Conservation (phyloP, 2,329 filamentous ascomycete species). For the Trichoderma sp. region DNA sequence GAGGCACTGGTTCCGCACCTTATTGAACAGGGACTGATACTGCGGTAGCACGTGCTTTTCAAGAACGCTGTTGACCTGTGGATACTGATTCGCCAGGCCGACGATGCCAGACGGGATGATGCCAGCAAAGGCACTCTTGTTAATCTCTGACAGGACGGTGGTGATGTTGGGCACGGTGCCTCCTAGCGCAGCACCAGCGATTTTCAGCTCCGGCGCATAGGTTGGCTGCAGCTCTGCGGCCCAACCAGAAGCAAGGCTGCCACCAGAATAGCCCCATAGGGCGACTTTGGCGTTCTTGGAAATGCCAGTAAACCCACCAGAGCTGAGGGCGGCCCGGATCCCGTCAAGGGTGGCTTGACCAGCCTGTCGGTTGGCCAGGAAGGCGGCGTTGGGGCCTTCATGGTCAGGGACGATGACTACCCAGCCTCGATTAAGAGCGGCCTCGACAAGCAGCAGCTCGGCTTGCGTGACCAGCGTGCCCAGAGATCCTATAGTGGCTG, state of each 20-base stretch:
- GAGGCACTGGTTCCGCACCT: slow-evolving; percentile 37
- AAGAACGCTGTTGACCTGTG: slow-evolving; percentile 29
- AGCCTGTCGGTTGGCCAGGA: slow-evolving; percentile 45
- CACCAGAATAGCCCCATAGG: slow-evolving; percentile 49
- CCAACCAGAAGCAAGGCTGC: slow-evolving; percentile 33
- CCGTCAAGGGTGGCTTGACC: slow-evolving; percentile 50
- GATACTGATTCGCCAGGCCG: slow-evolving; percentile 35
- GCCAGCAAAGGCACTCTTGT: slow-evolving; percentile 31
- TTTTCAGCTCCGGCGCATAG: slow-evolving; percentile 36
- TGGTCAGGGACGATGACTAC: slow-evolving; percentile 54
- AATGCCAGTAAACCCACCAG: slow-evolving; percentile 38
- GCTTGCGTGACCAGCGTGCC: slow-evolving; percentile 39
- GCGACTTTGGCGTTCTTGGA: slow-evolving; percentile 41
- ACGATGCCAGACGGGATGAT: slow-evolving; percentile 34
- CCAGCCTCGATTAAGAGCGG: slow-evolving; percentile 49
- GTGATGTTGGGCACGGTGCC: slow-evolving; percentile 34
- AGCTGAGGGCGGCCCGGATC: slow-evolving; percentile 46
- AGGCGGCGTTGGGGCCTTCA: slow-evolving; percentile 50
- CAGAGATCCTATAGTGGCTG: slow-evolving; percentile 40
- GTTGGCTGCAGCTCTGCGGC: slow-evolving; percentile 36
- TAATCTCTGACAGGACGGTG: slow-evolving; percentile 30
- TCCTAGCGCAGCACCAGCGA: slow-evolving; percentile 34
- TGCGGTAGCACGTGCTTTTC: slow-evolving; percentile 32
- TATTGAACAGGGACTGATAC: slow-evolving; percentile 37
- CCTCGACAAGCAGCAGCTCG: slow-evolving; percentile 35